Evolutionary conservation across 352 stramenopile species (phyloP), one percentile per base, ranked within the genome.

Genomic region (Stramenopiles sp.): DNA sequence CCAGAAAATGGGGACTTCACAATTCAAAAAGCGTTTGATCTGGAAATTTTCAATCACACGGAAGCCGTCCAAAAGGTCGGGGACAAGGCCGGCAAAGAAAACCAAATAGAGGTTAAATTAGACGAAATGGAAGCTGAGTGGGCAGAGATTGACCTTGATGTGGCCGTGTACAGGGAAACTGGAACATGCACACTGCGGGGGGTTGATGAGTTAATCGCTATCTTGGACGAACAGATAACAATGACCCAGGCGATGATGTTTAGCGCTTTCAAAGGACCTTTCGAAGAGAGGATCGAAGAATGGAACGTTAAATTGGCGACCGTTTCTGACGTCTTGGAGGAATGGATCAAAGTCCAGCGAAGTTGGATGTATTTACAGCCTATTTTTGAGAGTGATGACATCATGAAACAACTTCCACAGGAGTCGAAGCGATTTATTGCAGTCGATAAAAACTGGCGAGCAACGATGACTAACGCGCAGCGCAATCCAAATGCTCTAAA

Each of bases 341-440:
- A 96, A 76, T 97, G 91, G 91, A 87, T 96, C 31, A 86, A 88
- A 69, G 87, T 97, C 4, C 91, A 97, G 79, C 86, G 91, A 18
- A 94, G 87, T 79, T 97, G 91, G 91, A 76, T 97, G n/a, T 97
- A 97, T 73, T 81, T 97, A 2, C 90, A 97, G 78, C 91, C 91
- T 3, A 96, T 97, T 73, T 97, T 96, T 63, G 91, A 96, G 77
- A 95, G 88, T 0, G 84, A 88, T 0, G 91, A 97, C 75, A 97
- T 97, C 76, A 96, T 95, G 82, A 97, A 96, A 77, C 91, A 97
- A 73, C 84, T 97, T 0, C 91, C 91, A 0, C 90, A 85, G 1
- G 91, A 96, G 78, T 89, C 89, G 6, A 97, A 97, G 76, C 83
- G 90, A 1, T 97, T 97, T 76, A 85, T 88, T 0, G 95, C 89